Base-by-base conservation (phyloP, 208 protist species). In the Trypanosoma melophagium region DNA sequence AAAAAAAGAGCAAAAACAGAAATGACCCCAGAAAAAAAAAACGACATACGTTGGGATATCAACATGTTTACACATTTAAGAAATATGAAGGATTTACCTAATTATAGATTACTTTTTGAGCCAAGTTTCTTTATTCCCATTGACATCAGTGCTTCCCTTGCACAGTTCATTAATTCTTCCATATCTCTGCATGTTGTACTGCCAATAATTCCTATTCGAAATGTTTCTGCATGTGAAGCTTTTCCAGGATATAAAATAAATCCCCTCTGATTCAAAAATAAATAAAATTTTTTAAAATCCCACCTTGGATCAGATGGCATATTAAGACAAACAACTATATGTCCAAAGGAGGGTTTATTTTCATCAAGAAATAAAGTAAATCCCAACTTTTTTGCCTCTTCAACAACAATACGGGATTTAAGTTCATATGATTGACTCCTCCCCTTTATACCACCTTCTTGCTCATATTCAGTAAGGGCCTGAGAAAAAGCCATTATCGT, bases 281-380 rank as follows among this genome's bases (percentile, higher is more conserved):
- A 77, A 75, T 93, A 93, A 73, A 95, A 96, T 74, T 84, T 85
- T 51, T 92, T 87, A 72, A 96, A 96, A 78, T 89, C 81, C 77
- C 86, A 96, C 44, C 80, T 79, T 13, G 79, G 66, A 56, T 93
- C 80, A 4, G 70, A 83, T 7, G 89, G 91, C 81, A 90, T 93
- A 63, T 90, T 81, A 13, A 94, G 82, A 44, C 89, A 91, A 3
- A 92, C 85, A 22, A 94, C 90, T 53, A 96, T 80, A 73, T 92
- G 61, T 22, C 83, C 91, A 56, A 85, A 87, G 42, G 78, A 79
- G 7, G 85, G 81, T 31, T 74, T 70, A 16, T 52, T 74, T 47
- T 91, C 82, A 14, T 86, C 67, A 38, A 94, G 56, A 62, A 90
- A 94, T 22, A 87, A 70, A 16, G 73, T 77, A 55, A 95, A 95